Percentiles rank a stretch among this genome's conserved stretches.
Conservation (phyloP, 805 yeast species). For the Jamesozyma piceae region DNA sequence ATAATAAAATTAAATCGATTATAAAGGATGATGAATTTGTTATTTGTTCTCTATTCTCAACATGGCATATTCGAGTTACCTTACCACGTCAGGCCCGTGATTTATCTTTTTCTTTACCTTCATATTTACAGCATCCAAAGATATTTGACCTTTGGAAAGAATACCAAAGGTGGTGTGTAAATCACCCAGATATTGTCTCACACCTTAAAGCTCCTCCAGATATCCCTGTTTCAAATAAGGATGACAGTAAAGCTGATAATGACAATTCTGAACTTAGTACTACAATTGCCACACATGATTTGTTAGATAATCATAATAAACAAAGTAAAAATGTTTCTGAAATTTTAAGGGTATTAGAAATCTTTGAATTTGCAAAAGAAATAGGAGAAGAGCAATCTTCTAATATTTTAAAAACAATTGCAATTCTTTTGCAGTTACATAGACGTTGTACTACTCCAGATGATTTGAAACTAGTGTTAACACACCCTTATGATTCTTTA, state of each 20-base stretch:
- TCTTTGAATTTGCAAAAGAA: not conserved
- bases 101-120: conserved; percentile 60
- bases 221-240: not conserved
- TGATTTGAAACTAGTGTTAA: conserved; percentile 47
- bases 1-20: conserved; percentile 33
- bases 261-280: not conserved
- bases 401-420: conserved; percentile 11
- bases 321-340: conserved; percentile 12
- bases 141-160: conserved; percentile 71
- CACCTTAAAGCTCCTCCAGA: not conserved
- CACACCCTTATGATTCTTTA: conserved; percentile 68
- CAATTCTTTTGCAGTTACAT: conserved; percentile 24
- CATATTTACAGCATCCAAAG: conserved; percentile 64
- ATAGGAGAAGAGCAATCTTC: not conserved
- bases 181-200: conserved; percentile 35
- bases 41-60: conserved; percentile 53
- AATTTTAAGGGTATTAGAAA: conserved; percentile 4
- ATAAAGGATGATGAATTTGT: conserved; percentile 43
- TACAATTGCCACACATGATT: not conserved
- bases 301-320: not conserved
- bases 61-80: conserved; percentile 68
- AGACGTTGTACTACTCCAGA: conserved; percentile 34
- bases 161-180: conserved; percentile 60
- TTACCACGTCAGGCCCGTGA: conserved; percentile 76
- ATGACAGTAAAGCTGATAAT: not conserved